phyloP scores from a whole-genome alignment of 805 yeast species.

The Lipomyces chichibuensis region DNA sequence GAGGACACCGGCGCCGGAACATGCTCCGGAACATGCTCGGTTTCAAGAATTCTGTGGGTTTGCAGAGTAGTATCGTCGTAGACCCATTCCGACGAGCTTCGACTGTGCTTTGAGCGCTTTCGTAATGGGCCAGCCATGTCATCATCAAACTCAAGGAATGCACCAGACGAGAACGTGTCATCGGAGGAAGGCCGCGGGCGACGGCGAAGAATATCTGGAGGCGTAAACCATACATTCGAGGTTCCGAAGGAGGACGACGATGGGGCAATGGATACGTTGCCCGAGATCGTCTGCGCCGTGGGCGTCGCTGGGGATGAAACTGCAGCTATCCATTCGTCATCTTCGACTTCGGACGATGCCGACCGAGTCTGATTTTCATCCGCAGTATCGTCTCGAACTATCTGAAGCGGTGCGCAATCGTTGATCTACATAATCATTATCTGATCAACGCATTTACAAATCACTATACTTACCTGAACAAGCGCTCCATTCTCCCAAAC shows the following conservation, averaged over 20 bases:
- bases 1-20: background rate
- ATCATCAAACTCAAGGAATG: constrained; percentile 30
- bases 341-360: background rate
- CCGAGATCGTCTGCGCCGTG: background rate
- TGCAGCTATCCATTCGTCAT: background rate
- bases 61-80: background rate
- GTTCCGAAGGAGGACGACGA: background rate
- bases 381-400: background rate
- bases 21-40: background rate
- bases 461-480: constrained; percentile 11
- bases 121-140: constrained; percentile 33
- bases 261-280: background rate
- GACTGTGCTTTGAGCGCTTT: constrained; percentile 24
- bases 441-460: background rate
- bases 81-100: constrained; percentile 16
- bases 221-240: constrained; percentile 24
- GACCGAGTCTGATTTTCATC: background rate
- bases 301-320: constrained; percentile 1
- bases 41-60: background rate
- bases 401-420: background rate
- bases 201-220: constrained; percentile 26
- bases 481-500: constrained; percentile 15
- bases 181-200: constrained; percentile 27
- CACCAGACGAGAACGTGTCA: constrained; percentile 33
- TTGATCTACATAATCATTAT: background rate